Conservation (phyloP, 331 rosid genomes). For the Quercus tomentella region DNA sequence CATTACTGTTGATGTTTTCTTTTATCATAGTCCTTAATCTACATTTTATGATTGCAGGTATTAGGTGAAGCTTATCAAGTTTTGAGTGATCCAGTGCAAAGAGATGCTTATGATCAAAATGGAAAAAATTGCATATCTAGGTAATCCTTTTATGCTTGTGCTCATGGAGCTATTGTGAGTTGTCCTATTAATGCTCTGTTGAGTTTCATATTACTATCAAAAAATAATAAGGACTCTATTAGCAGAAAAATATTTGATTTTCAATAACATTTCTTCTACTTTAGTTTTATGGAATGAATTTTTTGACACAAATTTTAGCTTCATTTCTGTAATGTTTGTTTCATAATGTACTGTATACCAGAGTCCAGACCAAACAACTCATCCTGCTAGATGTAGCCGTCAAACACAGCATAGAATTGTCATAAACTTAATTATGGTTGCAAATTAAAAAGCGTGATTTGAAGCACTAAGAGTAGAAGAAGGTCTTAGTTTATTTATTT, state of each 20-base stretch:
- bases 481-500: neutral
- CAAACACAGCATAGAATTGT: neutral
- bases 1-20: neutral
- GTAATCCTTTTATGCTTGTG: constrained; percentile 25
- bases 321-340: too few species aligned
- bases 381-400: too few species aligned
- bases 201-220: neutral
- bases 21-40: neutral
- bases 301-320: too few species aligned
- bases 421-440: neutral
- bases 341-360: too few species aligned
- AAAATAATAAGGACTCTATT: neutral
- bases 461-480: neutral
- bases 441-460: neutral
- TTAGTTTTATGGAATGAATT: too few species aligned
- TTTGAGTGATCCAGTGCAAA: constrained; percentile 80
- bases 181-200: neutral
- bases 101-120: constrained; percentile 73
- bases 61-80: constrained; percentile 94
- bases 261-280: neutral
- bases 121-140: constrained; percentile 74
- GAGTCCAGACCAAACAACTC: too few species aligned
- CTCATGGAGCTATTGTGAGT: neutral
- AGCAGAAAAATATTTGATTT: neutral
- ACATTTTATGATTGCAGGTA: constrained; percentile 31